phyloP scores from a whole-genome alignment of 2,329 filamentous ascomycete species.

The Xylariaceae sp. region DNA sequence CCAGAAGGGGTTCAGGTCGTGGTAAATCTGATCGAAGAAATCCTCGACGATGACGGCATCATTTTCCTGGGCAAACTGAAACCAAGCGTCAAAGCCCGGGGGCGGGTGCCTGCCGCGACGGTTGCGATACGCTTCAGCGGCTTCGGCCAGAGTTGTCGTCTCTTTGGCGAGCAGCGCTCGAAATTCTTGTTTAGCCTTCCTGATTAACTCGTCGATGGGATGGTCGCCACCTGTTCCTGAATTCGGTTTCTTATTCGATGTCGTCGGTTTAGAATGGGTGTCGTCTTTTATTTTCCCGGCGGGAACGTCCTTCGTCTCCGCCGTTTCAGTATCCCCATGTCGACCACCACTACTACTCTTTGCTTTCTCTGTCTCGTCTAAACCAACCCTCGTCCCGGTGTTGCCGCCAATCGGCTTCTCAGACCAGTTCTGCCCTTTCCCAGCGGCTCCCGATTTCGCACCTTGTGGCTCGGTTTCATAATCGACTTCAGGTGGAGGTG shows the following conservation, averaged over 20 bases:
- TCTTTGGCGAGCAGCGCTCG: conserved; percentile 36
- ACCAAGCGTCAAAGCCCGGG: conserved; percentile 44
- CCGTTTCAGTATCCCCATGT: not conserved
- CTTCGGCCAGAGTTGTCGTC: conserved; percentile 37
- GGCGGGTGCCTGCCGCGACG: conserved; percentile 45
- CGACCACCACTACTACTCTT: conserved; percentile 3
- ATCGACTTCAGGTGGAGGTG: conserved; percentile 12
- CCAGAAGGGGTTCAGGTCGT: conserved; percentile 51
- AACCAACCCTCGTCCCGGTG: conserved; percentile 1
- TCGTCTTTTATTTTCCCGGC: conserved; percentile 4
- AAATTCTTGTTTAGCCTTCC: conserved; percentile 35
- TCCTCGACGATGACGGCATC: conserved; percentile 41
- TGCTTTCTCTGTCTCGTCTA: conserved; percentile 5
- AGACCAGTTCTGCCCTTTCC: not conserved
- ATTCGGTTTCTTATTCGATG: conserved; percentile 12
- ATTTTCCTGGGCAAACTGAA: conserved; percentile 38
- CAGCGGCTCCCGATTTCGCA: not conserved
- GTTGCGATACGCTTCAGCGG: conserved; percentile 41
- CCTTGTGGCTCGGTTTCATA: conserved; percentile 13
- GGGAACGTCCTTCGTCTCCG: conserved; percentile 1
- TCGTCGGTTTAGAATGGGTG: conserved; percentile 3
- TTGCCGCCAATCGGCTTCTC: conserved; percentile 1
- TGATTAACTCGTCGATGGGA: conserved; percentile 42
- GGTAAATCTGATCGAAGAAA: conserved; percentile 49
- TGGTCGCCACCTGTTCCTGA: conserved; percentile 27